phyloP scores from a whole-genome alignment of 192 early-diverging fungal species.

The Coemansia sp. region DNA sequence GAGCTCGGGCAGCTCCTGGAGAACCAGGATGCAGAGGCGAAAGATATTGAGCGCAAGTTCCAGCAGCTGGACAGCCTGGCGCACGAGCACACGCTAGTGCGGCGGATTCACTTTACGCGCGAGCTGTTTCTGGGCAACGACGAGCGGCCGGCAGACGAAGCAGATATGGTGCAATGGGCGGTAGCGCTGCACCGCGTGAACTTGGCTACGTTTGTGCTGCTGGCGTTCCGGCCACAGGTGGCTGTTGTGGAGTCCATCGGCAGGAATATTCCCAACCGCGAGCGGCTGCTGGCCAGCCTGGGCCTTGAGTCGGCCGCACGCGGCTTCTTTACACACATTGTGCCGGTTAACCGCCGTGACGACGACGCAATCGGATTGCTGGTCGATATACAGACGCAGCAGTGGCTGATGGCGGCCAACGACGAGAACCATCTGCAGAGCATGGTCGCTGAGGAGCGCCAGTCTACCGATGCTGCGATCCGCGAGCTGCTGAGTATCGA shows the following conservation, averaged over 20 bases:
- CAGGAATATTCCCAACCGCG: constrained; percentile 28
- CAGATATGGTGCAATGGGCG: constrained; percentile 30
- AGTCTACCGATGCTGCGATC: constrained; percentile 9
- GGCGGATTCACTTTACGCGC: constrained; percentile 37
- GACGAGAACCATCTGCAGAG: constrained; percentile 34
- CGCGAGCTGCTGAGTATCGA: constrained; percentile 18
- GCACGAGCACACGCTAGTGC: constrained; percentile 31
- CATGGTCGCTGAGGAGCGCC: constrained; percentile 23
- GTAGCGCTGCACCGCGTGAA: constrained; percentile 30
- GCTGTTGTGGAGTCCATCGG: constrained; percentile 13
- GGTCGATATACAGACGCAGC: constrained; percentile 47
- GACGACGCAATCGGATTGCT: constrained; percentile 21
- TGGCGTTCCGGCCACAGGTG: constrained; percentile 29
- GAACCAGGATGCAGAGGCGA: neutral
- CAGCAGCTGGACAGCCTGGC: constrained; percentile 30
- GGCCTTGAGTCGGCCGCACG: constrained; percentile 20
- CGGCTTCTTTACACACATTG: constrained; percentile 32
- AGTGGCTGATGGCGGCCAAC: constrained; percentile 34
- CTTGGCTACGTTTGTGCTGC: constrained; percentile 36
- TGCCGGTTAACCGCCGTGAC: constrained; percentile 22
- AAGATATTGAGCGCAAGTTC: neutral
- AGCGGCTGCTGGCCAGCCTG: constrained; percentile 21
- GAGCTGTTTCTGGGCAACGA: constrained; percentile 18
- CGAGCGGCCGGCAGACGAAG: constrained; percentile 19
- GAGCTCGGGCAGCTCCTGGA: constrained; percentile 1